A percentile compares a stretch with the other conserved stretches of the same genome.
Conservation (phyloP, 2,329 filamentous ascomycete species). For the Fusarium chlamydosporum region DNA sequence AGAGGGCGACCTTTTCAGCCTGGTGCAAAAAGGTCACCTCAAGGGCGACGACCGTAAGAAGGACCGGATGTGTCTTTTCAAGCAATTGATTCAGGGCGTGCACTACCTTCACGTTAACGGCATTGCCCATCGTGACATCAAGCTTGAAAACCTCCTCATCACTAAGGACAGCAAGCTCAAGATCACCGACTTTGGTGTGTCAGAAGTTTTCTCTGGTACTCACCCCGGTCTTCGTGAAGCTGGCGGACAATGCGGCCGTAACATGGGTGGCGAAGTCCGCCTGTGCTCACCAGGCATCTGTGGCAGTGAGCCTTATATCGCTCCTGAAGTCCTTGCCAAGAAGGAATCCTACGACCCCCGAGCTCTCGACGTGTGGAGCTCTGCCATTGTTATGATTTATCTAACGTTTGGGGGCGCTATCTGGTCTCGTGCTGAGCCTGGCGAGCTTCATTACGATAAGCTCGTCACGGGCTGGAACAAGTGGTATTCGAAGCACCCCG, state of each 20-base stretch:
- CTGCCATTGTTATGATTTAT: constrained; percentile 85
- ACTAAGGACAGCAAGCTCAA: constrained; percentile 85
- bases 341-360: constrained; percentile 77
- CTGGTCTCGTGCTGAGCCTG: constrained; percentile 77
- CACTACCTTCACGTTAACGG: constrained; percentile 85
- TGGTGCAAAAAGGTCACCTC: constrained; percentile 81
- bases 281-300: constrained; percentile 85
- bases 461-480: constrained; percentile 77
- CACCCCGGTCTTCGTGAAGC: constrained; percentile 83
- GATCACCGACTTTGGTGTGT: constrained; percentile 92
- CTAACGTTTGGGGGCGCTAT: constrained; percentile 79
- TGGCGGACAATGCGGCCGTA: constrained; percentile 79
- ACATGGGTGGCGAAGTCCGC: constrained; percentile 77
- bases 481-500: constrained; percentile 71
- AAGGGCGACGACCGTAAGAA: constrained; percentile 72
- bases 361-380: constrained; percentile 87
- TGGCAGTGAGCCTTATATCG: constrained; percentile 88
- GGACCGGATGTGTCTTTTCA: constrained; percentile 88
- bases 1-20: constrained; percentile 82
- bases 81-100: constrained; percentile 87
- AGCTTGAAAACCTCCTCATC: constrained; percentile 87
- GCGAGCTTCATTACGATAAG: constrained; percentile 71
- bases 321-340: constrained; percentile 84
- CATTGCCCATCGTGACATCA: constrained; percentile 92
- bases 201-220: constrained; percentile 85